A percentile compares a stretch with the other conserved stretches of the same genome.
These are phyloP conservation scores for Podospora appendiculata DNA, from an alignment of 495 filamentous ascomycete species.

Conservation along the genomic window DNA sequence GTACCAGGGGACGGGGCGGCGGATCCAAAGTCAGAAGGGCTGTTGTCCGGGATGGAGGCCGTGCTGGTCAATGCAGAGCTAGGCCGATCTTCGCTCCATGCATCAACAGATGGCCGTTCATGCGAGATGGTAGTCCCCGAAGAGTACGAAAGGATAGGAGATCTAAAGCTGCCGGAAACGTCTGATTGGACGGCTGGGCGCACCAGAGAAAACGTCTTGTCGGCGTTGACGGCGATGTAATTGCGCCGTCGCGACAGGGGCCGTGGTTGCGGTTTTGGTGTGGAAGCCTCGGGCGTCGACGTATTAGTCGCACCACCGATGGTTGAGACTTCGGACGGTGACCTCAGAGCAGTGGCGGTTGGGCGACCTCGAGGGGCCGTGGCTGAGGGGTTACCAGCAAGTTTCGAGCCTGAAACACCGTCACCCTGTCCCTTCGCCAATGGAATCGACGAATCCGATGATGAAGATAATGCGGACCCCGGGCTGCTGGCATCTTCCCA, in stretches of 20 bases:
- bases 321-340: constrained; percentile 25
- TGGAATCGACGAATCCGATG: constrained; percentile 25
- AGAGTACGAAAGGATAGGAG: constrained; percentile 25
- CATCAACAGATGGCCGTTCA: constrained; percentile 36
- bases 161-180: constrained; percentile 17
- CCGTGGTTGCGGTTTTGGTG: constrained; percentile 10
- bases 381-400: constrained; percentile 27
- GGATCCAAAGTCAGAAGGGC: constrained; percentile 23
- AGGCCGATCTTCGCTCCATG: constrained; percentile 35
- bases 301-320: constrained; percentile 12
- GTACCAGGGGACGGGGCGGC: constrained; percentile 22
- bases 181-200: constrained; percentile 13
- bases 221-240: constrained; percentile 33
- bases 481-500: constrained; percentile 10
- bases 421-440: constrained; percentile 31
- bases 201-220: constrained; percentile 42
- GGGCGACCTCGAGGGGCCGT: constrained; percentile 10
- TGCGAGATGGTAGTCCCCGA: constrained; percentile 35
- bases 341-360: constrained; percentile 21
- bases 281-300: constrained; percentile 1
- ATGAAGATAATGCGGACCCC: constrained; percentile 32
- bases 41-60: constrained; percentile 35
- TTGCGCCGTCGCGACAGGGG: constrained; percentile 31
- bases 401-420: constrained; percentile 42
- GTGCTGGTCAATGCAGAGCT: constrained; percentile 32